Percentiles rank a stretch among this genome's conserved stretches.
Conservation (phyloP, 2,329 filamentous ascomycete species). For the Ophiosphaerella korrae region DNA sequence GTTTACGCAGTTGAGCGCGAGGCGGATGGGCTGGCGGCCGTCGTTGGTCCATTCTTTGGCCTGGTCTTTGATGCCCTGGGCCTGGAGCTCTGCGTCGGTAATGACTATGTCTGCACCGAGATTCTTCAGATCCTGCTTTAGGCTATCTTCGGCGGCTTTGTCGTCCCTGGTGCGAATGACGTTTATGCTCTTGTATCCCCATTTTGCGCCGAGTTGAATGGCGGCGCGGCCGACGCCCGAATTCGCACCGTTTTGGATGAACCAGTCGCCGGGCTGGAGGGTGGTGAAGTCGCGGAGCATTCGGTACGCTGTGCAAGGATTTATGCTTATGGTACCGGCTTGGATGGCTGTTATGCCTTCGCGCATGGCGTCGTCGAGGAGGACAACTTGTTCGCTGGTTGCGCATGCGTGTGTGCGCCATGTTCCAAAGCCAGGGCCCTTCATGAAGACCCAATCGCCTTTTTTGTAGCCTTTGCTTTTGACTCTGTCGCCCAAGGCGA, state of each 20-base stretch:
- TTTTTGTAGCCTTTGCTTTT: slow-evolving; percentile 62
- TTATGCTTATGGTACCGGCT: slow-evolving; percentile 86
- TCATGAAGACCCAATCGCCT: slow-evolving; percentile 95
- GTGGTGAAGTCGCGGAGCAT: slow-evolving; percentile 83
- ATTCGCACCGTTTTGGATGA: slow-evolving; percentile 97
- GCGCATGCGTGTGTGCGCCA: slow-evolving; percentile 90
- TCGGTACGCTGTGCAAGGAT: slow-evolving; percentile 91
- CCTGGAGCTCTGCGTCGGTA: slow-evolving; percentile 64
- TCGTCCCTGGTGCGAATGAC: slow-evolving; percentile 77
- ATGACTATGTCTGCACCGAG: slow-evolving; percentile 69
- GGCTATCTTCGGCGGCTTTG: slow-evolving; percentile 70
- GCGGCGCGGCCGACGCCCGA: slow-evolving; percentile 88
- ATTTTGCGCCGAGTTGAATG: slow-evolving; percentile 83
- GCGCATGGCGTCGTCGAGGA: slow-evolving; percentile 71
- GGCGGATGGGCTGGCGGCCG: slow-evolving; percentile 71
- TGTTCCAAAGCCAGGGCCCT: slow-evolving; percentile 81
- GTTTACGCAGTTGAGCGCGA: slow-evolving; percentile 93
- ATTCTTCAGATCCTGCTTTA: slow-evolving; percentile 64
- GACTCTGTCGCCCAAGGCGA: slow-evolving; percentile 67
- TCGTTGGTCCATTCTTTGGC: slow-evolving; percentile 71
- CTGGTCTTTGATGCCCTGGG: slow-evolving; percentile 66
- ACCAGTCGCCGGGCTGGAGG: slow-evolving; percentile 80
- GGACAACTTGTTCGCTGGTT: slow-evolving; percentile 65
- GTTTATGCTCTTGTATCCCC: slow-evolving; percentile 91
- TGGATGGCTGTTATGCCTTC: slow-evolving; percentile 75